Conservation (phyloP, 2,329 filamentous ascomycete species). For the Colletotrichum paranaense region DNA sequence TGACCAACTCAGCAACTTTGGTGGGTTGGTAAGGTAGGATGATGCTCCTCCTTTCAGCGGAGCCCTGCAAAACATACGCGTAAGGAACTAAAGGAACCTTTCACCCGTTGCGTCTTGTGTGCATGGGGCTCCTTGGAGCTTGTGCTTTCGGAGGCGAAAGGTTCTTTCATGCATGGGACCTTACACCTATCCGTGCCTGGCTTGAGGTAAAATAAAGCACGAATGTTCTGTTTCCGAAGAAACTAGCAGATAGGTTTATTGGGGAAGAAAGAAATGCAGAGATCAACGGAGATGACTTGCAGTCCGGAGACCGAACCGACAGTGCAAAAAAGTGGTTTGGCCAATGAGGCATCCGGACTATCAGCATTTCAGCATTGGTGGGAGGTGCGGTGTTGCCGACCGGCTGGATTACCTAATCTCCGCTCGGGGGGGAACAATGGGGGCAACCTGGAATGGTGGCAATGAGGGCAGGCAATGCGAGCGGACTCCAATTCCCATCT, state of each 20-base stretch:
- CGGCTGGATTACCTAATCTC: conserved; percentile 8
- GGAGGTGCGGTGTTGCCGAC: neutral
- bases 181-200: neutral
- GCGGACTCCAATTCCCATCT: neutral
- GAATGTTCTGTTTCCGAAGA: too few species aligned
- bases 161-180: neutral
- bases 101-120: neutral
- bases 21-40: conserved; percentile 16
- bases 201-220: neutral
- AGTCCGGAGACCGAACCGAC: neutral
- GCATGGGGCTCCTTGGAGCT: neutral
- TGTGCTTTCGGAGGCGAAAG: neutral
- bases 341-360: neutral
- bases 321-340: neutral
- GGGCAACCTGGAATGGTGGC: neutral
- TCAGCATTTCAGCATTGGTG: too few species aligned
- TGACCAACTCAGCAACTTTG: conserved; percentile 28
- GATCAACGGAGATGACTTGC: neutral
- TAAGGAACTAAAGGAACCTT: neutral
- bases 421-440: neutral
- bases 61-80: neutral
- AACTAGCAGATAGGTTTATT: neutral
- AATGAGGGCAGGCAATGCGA: neutral
- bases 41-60: neutral
- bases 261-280: neutral